Evolutionary conservation across 257 asterid genomes (phyloP), one percentile per base, ranked within the genome.

Genomic region (Anisodus tanguticus): DNA sequence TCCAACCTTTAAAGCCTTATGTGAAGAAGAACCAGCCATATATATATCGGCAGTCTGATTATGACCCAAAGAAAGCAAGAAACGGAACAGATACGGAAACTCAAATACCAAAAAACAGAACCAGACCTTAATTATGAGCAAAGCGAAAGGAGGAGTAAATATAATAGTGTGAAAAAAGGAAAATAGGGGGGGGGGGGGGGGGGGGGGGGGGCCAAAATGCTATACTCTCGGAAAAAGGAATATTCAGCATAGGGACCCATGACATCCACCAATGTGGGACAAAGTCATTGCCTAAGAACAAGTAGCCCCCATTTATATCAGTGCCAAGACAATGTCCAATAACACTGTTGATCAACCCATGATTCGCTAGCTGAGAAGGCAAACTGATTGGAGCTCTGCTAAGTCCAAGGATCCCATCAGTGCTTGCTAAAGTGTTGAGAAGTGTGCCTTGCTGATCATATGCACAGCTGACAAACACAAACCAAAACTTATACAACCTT

Each of bases 371-470:
- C 87, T 93, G 97, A 66, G 94, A 92, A 79, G 97, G 94, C 83
- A 92, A 85, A 89, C 97, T 88, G 88, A 93, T 85, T 87, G 88
- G 88, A 11, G 94, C 93, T 87, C 87, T 88, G 90, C 98, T 86
- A 83, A 94, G 94, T 84, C 98, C 94, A 80, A 94, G 88, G 77
- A 94, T 92, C 63, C 98, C 98, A 86, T 94, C 98, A 57, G 97
- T 91, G 88, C 86, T 91, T 79, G 91, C 88, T 69, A 93, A 83
- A 31, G 95, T 84, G 84, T 89, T 88, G 81, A 93, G 87, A 87
- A 93, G 95, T 68, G 87, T 81, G 83, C 97, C 97, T 89, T 88
- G 97, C 86, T 93, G 97, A 89, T 93, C 95, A 82, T 93, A 93
- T 17, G 94, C 97, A 68, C 97, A 93, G 41, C 97, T 93, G 92